Evolutionary conservation across 75 land plant species (phyloP).

Genomic region (Pinus tabuliformis): DNA sequence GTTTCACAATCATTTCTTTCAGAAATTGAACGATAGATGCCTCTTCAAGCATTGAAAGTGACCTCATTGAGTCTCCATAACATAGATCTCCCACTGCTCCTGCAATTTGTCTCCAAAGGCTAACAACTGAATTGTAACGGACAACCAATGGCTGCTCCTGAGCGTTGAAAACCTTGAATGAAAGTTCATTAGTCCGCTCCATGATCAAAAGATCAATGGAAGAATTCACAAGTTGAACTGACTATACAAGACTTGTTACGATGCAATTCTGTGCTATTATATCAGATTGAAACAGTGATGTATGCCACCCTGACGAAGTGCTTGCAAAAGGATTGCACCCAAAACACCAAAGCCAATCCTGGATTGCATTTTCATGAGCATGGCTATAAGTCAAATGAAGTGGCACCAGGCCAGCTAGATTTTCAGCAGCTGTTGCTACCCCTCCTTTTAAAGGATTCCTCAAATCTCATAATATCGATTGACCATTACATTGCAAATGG

Average conservation of each 20-base stretch:
- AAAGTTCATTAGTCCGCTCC: conserved; percentile 63
- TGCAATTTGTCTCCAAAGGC: conserved; percentile 82
- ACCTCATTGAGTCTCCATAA: no score
- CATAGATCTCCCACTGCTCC: no score
- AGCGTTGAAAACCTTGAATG: background rate
- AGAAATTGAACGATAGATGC: no score
- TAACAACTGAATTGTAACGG: conserved; percentile 73
- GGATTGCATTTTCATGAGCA: conserved; percentile 82
- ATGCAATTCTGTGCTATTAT: conserved; percentile 85
- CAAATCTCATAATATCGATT: conserved; percentile 74
- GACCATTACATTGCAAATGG: conserved; percentile 91
- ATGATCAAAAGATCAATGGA: conserved; percentile 59
- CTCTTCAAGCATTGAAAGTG: no score
- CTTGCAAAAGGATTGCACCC: conserved; percentile 78
- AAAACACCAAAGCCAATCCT: conserved; percentile 95
- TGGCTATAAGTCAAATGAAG: conserved; percentile 86
- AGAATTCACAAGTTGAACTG: conserved; percentile 66
- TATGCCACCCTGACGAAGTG: conserved; percentile 76
- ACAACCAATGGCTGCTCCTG: conserved; percentile 16
- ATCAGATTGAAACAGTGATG: conserved; percentile 78
- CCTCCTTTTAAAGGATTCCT: conserved; percentile 85
- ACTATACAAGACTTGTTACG: conserved; percentile 76
- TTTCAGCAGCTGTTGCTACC: conserved; percentile 81
- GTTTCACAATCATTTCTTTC: no score
- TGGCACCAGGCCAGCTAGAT: conserved; percentile 83